phyloP scores from a whole-genome alignment of 306 rosid species.

The Rosa lucieae region DNA sequence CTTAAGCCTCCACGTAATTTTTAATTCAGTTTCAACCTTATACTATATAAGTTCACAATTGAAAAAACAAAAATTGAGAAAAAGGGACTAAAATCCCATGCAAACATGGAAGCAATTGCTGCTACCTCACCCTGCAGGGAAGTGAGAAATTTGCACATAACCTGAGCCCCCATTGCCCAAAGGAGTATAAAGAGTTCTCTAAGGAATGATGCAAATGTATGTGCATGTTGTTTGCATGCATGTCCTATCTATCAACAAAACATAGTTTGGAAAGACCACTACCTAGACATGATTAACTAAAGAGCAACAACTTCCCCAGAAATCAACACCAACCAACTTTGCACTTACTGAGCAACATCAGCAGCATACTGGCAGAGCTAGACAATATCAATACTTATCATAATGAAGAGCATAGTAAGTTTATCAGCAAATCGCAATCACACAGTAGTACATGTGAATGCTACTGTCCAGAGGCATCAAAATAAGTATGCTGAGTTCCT shows the following conservation, averaged over 20 bases:
- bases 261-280: neutral
- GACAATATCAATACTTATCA: neutral
- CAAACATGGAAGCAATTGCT: neutral
- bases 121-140: neutral
- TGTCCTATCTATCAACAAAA: neutral
- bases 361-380: neutral
- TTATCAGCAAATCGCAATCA: neutral
- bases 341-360: neutral
- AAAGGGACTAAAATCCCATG: neutral
- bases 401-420: neutral
- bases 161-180: neutral
- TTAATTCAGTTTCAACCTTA: neutral
- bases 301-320: neutral
- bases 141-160: neutral
- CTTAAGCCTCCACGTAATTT: neutral
- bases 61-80: neutral
- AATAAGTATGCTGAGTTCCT: neutral
- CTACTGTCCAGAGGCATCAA: neutral
- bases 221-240: neutral
- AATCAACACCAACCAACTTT: neutral
- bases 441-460: neutral
- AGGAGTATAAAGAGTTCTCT: neutral
- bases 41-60: neutral
- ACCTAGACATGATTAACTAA: constrained; percentile 2
- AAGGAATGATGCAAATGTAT: neutral